phyloP scores from a whole-genome alignment of 768 basidiomycete species.

The Mycena leptocephala region DNA sequence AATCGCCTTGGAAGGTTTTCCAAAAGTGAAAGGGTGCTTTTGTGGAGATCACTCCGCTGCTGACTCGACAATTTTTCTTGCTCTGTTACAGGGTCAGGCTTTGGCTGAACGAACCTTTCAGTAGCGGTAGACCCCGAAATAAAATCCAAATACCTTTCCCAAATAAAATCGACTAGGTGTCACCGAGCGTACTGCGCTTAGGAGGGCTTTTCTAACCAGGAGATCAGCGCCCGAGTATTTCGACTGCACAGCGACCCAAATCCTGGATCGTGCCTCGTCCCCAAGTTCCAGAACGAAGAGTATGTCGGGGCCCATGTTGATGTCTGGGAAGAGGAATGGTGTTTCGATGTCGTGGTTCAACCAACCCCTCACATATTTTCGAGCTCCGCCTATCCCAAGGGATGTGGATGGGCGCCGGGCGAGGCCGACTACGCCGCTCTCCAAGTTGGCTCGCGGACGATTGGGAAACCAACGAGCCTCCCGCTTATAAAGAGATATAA shows the following conservation, averaged over 20 bases:
- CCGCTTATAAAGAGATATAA: neutral
- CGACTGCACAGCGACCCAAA: slow-evolving; percentile 16
- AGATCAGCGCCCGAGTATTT: neutral
- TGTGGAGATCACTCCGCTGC: neutral
- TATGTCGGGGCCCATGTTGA: neutral
- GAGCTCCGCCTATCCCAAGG: neutral
- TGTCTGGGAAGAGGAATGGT: slow-evolving; percentile 11
- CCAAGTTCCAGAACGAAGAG: slow-evolving; percentile 1
- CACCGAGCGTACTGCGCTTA: neutral
- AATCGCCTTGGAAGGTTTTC: neutral
- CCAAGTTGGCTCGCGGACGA: too few species aligned
- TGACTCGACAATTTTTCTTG: neutral
- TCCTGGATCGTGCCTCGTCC: neutral
- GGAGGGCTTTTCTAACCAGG: neutral
- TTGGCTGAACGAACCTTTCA: neutral
- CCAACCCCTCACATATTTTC: neutral
- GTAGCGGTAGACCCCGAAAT: too few species aligned
- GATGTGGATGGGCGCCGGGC: neutral
- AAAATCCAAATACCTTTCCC: neutral
- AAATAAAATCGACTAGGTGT: neutral
- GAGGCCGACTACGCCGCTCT: neutral
- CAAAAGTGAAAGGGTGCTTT: neutral
- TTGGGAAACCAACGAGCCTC: neutral
- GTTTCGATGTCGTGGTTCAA: neutral
- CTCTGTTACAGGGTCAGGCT: neutral